These are phyloP conservation scores for Allium sativum DNA, from an alignment of 106 monocot species.

Conservation along the genomic window DNA sequence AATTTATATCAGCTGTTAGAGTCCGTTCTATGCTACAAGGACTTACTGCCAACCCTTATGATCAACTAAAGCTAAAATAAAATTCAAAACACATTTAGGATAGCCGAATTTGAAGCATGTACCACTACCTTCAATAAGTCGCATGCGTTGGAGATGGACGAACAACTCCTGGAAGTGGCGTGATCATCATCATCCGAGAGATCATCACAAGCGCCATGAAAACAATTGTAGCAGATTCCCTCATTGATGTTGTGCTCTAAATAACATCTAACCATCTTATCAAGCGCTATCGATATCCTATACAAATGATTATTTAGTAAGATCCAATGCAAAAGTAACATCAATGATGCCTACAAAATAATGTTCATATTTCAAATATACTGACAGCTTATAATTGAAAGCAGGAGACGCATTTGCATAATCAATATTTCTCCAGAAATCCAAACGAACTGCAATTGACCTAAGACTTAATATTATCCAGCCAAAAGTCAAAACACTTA, in stretches of 20 bases:
- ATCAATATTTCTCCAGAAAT: no score
- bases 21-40: constrained; percentile 40
- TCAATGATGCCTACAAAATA: no score
- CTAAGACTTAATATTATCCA: no score
- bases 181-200: constrained; percentile 53
- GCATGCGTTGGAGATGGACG: background rate
- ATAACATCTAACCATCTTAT: constrained; percentile 72
- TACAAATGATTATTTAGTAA: no score
- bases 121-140: constrained; percentile 49
- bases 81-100: background rate
- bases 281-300: constrained; percentile 76
- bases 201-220: constrained; percentile 63
- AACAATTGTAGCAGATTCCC: constrained; percentile 59
- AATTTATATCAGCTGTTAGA: constrained; percentile 41
- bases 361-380: no score
- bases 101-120: background rate
- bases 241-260: constrained; percentile 57
- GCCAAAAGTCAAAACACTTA: no score
- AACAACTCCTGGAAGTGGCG: background rate
- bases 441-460: no score
- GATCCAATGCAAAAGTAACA: no score
- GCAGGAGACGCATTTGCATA: no score
- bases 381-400: no score
- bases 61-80: background rate
- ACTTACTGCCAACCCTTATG: constrained; percentile 25